Evolutionary conservation across 441 rosid species (phyloP), one percentile per base, ranked within the genome.

Genomic region (Euphorbia corollata): DNA sequence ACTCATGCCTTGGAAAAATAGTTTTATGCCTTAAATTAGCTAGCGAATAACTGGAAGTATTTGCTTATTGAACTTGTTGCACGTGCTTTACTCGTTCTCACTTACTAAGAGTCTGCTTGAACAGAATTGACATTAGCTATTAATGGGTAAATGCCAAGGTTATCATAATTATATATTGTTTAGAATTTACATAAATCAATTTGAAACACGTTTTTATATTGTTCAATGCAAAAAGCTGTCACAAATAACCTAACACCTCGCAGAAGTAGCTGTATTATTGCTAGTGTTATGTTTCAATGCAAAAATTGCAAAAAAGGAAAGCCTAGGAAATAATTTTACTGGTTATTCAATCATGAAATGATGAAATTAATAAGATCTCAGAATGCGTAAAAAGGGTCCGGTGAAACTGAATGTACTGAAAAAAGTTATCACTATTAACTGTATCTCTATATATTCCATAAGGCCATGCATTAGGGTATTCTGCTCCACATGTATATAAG

Each of bases 31-130:
- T 54, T 54, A 54, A 5, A 50, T 54, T 20, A 54, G 58, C 9
- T 22, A 8, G 10, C 57, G 19, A 53, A 18, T 19, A 53, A 53
- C 19, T 53, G 4, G 57, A 53, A 19, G 11, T 53, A 19, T 53
- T 53, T 53, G 24, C 57, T 18, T 8, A 53, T 53, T 53, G 57
- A 53, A 53, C 57, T 53, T 18, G 57, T 53, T 20, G 24, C 57
- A 53, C 6, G 20, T 15, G 5, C 7, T n/a, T 53, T 22, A n/a
- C 4, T n/a, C 19, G 57, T 20, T 19, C 30, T 22, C 24, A 54
- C 58, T 36, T 8, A 36, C 41, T 36, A 36, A 22, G 30, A 54
- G 27, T 54, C 30, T 54, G 27, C 23, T 51, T 51, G 23, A 51
- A 13, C 56, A 18, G 23, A 18, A 51, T 23, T 51, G 56, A 20